Base-by-base conservation (phyloP, 2,329 filamentous ascomycete genomes). In the Lasiodiplodia hormozganensis region DNA sequence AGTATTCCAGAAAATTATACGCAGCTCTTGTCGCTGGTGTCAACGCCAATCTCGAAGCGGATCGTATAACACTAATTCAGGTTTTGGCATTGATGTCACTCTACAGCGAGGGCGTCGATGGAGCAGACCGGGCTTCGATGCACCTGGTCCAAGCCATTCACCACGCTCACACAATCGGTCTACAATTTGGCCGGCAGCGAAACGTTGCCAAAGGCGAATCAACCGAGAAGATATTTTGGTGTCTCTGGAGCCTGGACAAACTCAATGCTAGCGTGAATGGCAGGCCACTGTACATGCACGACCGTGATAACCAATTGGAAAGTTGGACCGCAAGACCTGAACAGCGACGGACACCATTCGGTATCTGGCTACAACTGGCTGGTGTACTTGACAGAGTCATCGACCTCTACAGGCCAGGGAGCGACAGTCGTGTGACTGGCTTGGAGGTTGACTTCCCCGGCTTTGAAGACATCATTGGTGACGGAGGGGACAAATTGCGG, bases 151-250 rank as follows among this genome's bases (percentile, higher is more conserved):
- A 84, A 73, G 83, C 83, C 8, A 83, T 85, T 64, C 83, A 85
- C 57, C 82, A 85, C 70, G 82, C 81, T 4, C 82, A 85, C 68
- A 84, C 83, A 1, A 79, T 85, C 31, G 83, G 82, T 8, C 76
- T 84, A 21, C 83, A 85, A 56, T 81, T 84, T 25, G 77, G 74
- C 6, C 74, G 76, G 16, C 68, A 75, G 73, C 36, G 70, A 54
- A 57, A 73, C 51, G 43, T 70, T n/a, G 75, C 76, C 7, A 76
- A 80, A 34, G 77, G 78, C 56, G 78, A 79, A 14, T 77, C 81
- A 36, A 73, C 82, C 38, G 82, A 85, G 69, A 77, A 82, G 47
- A 72, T 85, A 0, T 85, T 85, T 70, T 85, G 83, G 83, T 83
- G 80, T 71, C 73, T 85, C 1, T 85, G 83, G 82, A 80, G 79